Evolutionary conservation across 106 monocot species (phyloP).

Genomic region (Acorus gramineus): DNA sequence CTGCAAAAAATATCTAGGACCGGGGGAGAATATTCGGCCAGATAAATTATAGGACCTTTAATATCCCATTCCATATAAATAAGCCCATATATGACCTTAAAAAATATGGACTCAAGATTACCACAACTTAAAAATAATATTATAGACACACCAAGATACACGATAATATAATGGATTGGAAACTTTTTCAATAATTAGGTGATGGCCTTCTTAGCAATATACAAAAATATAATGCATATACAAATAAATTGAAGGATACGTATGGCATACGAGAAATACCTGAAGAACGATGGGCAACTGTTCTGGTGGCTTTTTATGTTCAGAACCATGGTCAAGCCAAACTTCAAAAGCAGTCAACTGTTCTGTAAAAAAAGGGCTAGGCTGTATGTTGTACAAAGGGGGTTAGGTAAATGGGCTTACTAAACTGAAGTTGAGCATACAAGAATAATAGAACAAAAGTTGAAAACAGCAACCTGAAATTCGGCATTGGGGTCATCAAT

Average conservation of each 20-base stretch:
- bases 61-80: too few relatives aligned
- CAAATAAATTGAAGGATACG: neutral
- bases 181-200: too few relatives aligned
- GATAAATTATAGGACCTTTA: too few relatives aligned
- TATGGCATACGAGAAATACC: slow-evolving; percentile 19
- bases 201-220: neutral
- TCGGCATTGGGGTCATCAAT: slow-evolving; percentile 73
- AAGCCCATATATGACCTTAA: too few relatives aligned
- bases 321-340: slow-evolving; percentile 97
- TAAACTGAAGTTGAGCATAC: too few relatives aligned
- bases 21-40: too few relatives aligned
- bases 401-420: too few relatives aligned
- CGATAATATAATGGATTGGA: too few relatives aligned
- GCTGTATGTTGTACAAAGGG: slow-evolving; percentile 21
- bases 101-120: too few relatives aligned
- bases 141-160: too few relatives aligned
- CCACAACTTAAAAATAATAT: too few relatives aligned
- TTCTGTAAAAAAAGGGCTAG: slow-evolving; percentile 93
- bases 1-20: too few relatives aligned
- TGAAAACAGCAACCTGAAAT: slow-evolving; percentile 66
- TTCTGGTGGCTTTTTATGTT: slow-evolving; percentile 91
- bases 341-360: slow-evolving; percentile 99
- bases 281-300: slow-evolving; percentile 97
- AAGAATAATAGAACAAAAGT: neutral
- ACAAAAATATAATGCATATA: neutral